Percentiles rank a stretch among this genome's conserved stretches.
These are phyloP conservation scores for Schwanniomyces polymorphus DNA, from an alignment of 805 yeast genomes.

Conservation along the genomic window DNA sequence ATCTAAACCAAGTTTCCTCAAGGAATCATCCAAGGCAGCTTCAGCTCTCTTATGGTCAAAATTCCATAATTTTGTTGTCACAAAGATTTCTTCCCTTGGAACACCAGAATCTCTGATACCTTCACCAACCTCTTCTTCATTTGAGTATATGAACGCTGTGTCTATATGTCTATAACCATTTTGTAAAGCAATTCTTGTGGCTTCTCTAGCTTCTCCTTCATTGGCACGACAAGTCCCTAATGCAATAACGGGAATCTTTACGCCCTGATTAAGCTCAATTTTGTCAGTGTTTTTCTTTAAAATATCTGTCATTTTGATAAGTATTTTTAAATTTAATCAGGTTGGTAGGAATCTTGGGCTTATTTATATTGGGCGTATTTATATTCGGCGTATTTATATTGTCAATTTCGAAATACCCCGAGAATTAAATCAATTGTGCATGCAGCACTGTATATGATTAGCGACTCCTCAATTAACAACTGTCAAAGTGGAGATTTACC, in stretches of 20 bases:
- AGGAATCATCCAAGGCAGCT: conserved; percentile 55
- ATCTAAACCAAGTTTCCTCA: conserved; percentile 63
- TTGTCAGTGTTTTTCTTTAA: conserved; percentile 4
- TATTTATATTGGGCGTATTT: background rate
- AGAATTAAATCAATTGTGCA: background rate
- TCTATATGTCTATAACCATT: conserved; percentile 76
- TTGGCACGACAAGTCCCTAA: conserved; percentile 74
- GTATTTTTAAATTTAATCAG: background rate
- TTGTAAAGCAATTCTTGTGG: conserved; percentile 59
- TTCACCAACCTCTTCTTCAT: conserved; percentile 64
- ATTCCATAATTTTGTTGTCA: conserved; percentile 72
- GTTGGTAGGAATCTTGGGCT: background rate
- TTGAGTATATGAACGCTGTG: conserved; percentile 68
- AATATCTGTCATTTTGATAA: conserved; percentile 1
- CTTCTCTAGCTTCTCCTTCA: conserved; percentile 41
- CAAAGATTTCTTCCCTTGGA: conserved; percentile 62
- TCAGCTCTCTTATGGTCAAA: conserved; percentile 52
- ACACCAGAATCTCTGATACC: conserved; percentile 57
- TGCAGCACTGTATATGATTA: background rate
- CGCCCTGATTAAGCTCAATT: conserved; percentile 60
- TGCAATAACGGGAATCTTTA: conserved; percentile 63
- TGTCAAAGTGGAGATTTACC: no score
- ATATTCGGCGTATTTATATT: no score
- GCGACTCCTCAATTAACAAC: no score
- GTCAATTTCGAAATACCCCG: background rate